Evolutionary conservation across 169 alveolate species (phyloP), one percentile per base, ranked within the genome.

Genomic region (Cryptosporidium bovis): DNA sequence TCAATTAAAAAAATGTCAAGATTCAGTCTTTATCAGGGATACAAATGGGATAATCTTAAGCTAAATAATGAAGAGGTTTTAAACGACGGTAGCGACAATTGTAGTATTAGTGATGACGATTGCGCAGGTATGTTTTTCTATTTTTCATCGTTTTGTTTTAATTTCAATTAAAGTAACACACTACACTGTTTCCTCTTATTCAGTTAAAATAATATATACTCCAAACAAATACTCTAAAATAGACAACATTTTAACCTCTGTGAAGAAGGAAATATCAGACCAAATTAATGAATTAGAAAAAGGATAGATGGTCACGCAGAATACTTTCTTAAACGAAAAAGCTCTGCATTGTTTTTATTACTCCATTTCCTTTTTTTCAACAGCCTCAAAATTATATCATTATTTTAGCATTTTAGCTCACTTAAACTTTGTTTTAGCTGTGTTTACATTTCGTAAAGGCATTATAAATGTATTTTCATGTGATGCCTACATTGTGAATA

Each of bases 21-120:
- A 18, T 77, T 77, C 48, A 77, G 71, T 56, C 64, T 77, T 8
- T 60, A 77, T 62, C 65, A 77, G 44, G 87, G 87, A 0, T 77
- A 60, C 36, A 60, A 33, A 12, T 77, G 87, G 87, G 83, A 69
- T 3, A 77, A 69, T 31, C 55, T 56, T 34, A 53, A 69, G 27
- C 16, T 20, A 3, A 24, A 51, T 10, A 8, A 51, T 40, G 48
- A 40, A 67, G n/a, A 51, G 29, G 18, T 27, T 6, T 62, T 13
- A 27, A 36, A 60, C 33, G 46, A 53, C 5, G 18, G 44, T 46
- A 40, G n/a, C 3, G 87, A 36, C n/a, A 24, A 34, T 60, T 8
- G 10, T 56, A 34, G 8, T 44, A 55, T 60, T n/a, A 62, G 40
- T 10, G 10, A 71, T 18, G 33, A 18, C 0, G 66, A 77, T 15